A percentile compares a stretch with the other conserved stretches of the same genome.
phyloP scores from a whole-genome alignment of 306 rosid species.

The Prunus armeniaca region DNA sequence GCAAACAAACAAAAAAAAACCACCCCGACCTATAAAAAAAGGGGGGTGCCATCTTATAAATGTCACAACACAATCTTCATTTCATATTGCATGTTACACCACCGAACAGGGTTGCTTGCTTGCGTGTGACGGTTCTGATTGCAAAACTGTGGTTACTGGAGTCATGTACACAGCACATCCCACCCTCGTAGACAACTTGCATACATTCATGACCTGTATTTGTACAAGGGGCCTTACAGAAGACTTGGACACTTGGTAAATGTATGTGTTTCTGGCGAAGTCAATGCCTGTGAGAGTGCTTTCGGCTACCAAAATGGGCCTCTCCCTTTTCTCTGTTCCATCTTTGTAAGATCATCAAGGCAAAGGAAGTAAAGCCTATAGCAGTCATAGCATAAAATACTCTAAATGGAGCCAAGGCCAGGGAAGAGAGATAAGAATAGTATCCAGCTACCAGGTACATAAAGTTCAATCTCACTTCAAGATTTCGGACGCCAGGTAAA shows the following conservation, averaged over 20 bases:
- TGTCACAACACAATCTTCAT: slow-evolving; percentile 23
- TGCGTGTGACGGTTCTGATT: slow-evolving; percentile 21
- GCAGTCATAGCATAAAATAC: slow-evolving; percentile 68
- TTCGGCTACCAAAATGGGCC: slow-evolving; percentile 49
- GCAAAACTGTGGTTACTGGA: slow-evolving; percentile 17
- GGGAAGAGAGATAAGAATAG: slow-evolving; percentile 64
- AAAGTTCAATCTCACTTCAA: slow-evolving; percentile 50
- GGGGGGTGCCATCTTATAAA: slow-evolving; percentile 14
- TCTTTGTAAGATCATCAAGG: slow-evolving; percentile 49
- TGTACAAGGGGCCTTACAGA: neutral
- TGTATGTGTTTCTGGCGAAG: slow-evolving; percentile 6
- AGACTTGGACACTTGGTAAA: slow-evolving; percentile 8
- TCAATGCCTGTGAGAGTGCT: slow-evolving; percentile 79
- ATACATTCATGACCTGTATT: neutral
- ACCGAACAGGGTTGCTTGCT: neutral
- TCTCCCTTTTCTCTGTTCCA: slow-evolving; percentile 51
- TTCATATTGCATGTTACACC: slow-evolving; percentile 13
- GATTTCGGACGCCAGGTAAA: slow-evolving; percentile 38
- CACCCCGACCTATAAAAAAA: slow-evolving; percentile 13
- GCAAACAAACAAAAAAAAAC: neutral
- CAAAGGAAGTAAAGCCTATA: slow-evolving; percentile 60
- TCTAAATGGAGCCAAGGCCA: slow-evolving; percentile 70
- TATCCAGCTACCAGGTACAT: slow-evolving; percentile 77
- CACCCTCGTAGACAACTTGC: slow-evolving; percentile 13
- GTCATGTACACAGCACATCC: slow-evolving; percentile 13